Evolutionary conservation across 2,329 filamentous ascomycete genomes (phyloP).

Genomic region (Juglanconis sp.): DNA sequence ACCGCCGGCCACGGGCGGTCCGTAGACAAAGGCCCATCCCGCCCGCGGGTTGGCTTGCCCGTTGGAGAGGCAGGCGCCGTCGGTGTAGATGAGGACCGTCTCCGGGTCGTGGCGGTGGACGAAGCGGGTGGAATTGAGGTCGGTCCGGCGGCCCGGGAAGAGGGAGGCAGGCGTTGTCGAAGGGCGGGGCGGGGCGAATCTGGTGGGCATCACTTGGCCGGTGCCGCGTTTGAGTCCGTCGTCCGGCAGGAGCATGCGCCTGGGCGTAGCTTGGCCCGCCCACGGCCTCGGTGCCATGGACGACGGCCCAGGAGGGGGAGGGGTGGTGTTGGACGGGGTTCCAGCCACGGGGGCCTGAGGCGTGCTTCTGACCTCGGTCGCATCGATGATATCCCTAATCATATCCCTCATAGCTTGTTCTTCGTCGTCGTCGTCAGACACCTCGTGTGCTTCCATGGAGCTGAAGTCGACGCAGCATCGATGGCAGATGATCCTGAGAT

Average conservation of each 20-base stretch:
- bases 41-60: conserved; percentile 29
- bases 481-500: background rate
- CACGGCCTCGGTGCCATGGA: too few species aligned
- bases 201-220: too few species aligned
- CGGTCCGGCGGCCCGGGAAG: background rate
- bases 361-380: too few species aligned
- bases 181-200: background rate
- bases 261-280: too few species aligned
- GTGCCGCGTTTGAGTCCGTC: too few species aligned
- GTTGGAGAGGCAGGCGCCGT: conserved; percentile 9
- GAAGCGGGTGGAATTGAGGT: background rate
- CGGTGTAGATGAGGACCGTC: conserved; percentile 5
- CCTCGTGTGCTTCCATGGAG: background rate
- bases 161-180: background rate
- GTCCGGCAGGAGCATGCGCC: too few species aligned
- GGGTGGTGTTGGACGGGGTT: too few species aligned
- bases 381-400: background rate
- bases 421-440: background rate
- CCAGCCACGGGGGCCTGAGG: too few species aligned
- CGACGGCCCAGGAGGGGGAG: too few species aligned
- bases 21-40: conserved; percentile 38
- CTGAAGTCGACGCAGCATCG: background rate
- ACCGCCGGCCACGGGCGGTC: conserved; percentile 23
- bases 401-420: background rate
- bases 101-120: background rate